Percentiles rank a stretch among this genome's conserved stretches.
Conservation (phyloP, 805 yeast genomes). For the Candida boidinii region DNA sequence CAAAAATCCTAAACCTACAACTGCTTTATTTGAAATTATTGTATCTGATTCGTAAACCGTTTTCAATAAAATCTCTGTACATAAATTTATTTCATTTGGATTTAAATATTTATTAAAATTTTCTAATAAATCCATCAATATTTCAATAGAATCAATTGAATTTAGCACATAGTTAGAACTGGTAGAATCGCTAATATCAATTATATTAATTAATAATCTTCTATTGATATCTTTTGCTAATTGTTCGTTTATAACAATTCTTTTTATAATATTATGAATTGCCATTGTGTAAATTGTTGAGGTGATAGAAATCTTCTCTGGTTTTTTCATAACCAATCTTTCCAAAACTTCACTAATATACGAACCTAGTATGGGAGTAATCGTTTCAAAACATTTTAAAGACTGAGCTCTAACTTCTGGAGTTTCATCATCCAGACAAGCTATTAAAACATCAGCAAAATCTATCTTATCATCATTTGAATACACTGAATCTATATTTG, state of each 20-base stretch:
- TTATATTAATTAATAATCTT: conserved; percentile 26
- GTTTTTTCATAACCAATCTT: conserved; percentile 14
- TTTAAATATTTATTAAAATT: conserved; percentile 28
- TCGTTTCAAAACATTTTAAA: conserved; percentile 36
- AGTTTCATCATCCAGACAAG: conserved; percentile 45
- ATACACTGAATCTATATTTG: conserved; percentile 28
- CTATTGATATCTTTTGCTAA: conserved; percentile 23
- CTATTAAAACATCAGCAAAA: conserved; percentile 16
- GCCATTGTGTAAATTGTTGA: conserved; percentile 48
- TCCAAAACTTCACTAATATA: conserved; percentile 25
- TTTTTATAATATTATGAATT: conserved; percentile 34
- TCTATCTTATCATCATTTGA: conserved; percentile 28
- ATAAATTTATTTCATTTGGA: conserved; percentile 12
- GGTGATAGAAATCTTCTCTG: conserved; percentile 26
- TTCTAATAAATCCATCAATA: conserved; percentile 46
- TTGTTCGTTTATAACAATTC: conserved; percentile 6
- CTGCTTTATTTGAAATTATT: conserved; percentile 36
- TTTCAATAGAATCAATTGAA: conserved; percentile 51
- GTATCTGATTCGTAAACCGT: conserved; percentile 32
- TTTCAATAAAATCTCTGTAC: conserved; percentile 23
- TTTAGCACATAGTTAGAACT: conserved; percentile 17
- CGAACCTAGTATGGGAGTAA: conserved; percentile 29
- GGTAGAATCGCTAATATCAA: conserved; percentile 1
- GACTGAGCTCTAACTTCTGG: conserved; percentile 74
- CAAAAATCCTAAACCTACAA: conserved; percentile 30